Conservation (phyloP, 495 filamentous ascomycete species). For the Penicilliopsis zonata region DNA sequence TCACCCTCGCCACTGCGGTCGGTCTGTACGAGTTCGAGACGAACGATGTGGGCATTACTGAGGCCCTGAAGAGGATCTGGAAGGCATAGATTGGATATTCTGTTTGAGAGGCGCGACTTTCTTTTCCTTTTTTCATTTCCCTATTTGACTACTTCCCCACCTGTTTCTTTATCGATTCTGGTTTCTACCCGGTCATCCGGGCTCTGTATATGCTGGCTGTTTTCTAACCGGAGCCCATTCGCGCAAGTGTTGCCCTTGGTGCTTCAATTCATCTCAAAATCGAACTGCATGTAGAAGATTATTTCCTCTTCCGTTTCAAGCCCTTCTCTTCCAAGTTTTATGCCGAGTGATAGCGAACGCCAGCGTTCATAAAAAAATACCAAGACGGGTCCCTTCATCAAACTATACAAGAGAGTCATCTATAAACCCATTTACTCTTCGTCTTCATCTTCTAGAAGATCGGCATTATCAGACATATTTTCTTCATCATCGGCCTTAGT, state of each 20-base stretch:
- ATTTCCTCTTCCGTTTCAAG: too few relatives aligned
- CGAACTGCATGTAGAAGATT: too few relatives aligned
- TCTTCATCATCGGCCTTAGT: constrained; percentile 43
- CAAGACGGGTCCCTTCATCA: too few relatives aligned
- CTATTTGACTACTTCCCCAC: constrained; percentile 3
- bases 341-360: too few relatives aligned
- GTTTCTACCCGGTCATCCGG: neutral
- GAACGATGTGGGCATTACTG: constrained; percentile 92
- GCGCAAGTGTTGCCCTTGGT: too few relatives aligned
- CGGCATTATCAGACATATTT: constrained; percentile 12
- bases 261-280: too few relatives aligned
- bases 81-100: constrained; percentile 38
- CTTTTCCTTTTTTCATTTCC: constrained; percentile 10
- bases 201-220: neutral
- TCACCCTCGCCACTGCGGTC: constrained; percentile 68
- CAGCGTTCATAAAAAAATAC: too few relatives aligned
- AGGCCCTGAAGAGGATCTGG: constrained; percentile 79
- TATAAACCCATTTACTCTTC: constrained; percentile 15
- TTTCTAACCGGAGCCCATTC: too few relatives aligned
- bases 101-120: constrained; percentile 15
- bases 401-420: too few relatives aligned
- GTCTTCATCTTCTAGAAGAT: constrained; percentile 11
- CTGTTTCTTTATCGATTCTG: too few relatives aligned
- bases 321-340: too few relatives aligned
- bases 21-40: constrained; percentile 98